Evolutionary conservation across 345 rosid genomes (phyloP), one percentile per base, ranked within the genome.

Genomic region (Brassica napus): DNA sequence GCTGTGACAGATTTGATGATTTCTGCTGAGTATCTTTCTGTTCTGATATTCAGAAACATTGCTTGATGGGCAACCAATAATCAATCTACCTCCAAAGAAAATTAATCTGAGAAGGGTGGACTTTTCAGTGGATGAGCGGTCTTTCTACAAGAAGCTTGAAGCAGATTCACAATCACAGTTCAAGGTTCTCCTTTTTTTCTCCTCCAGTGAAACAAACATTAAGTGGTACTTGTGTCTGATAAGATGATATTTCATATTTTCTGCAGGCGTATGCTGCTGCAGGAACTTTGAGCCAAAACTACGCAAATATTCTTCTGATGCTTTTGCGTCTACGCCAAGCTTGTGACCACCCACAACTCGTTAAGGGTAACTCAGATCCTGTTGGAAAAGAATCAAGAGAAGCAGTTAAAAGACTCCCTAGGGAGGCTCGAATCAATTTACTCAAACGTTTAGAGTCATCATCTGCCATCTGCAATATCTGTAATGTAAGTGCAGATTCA

Each of bases 41-140:
- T 23, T 84, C 23, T 82, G 61, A 52, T 72, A 58, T 88, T 18
- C 71, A 94, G 98, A 83, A 77, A 92, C 98, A 66, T 65, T 86
- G 77, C 84, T 94, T 62, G 88, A 92, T 81, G 96, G 97, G 57
- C 82, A 87, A 83, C 94, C 96, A 34, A 94, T 94, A 76, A 85
- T 94, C 49, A 87, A 71, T 5, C 83, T 94, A 82, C 98, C 98
- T 35, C 94, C 96, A 39, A 94, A 94, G 84, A 24, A 79, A 30
- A 68, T 89, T 59, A 2, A 71, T 84, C 61, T 92, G 89, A 72
- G 75, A 30, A 92, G 82, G 79, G 90, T 84, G 72, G 88, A 87
- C 58, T 92, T 94, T 85, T 86, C 97, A 42, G 18, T 37, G 6
- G 91, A 88, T 81, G 98, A 94, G 74, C 82, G 90, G 76, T 86